A percentile compares a stretch with the other conserved stretches of the same genome.
Evolutionary conservation across 768 basidiomycete species (phyloP).

Genomic region (Pleurotus eryngii): DNA sequence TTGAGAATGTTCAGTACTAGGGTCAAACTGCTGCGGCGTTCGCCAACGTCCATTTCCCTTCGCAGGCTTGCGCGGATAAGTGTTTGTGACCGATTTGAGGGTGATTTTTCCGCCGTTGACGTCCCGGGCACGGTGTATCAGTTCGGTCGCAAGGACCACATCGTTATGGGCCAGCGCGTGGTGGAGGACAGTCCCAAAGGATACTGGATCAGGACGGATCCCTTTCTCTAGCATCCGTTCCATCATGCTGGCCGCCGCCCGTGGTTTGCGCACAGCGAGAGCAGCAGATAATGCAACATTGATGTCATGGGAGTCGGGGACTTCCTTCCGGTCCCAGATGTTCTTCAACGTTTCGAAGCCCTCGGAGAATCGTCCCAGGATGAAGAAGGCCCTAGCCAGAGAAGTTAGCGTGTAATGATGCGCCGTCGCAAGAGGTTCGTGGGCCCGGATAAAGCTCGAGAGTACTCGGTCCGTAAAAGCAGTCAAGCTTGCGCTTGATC

Average conservation of each 20-base stretch:
- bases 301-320: constrained; percentile 61
- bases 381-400: constrained; percentile 59
- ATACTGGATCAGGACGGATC: constrained; percentile 48
- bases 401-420: constrained; percentile 53
- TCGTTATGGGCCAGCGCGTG: constrained; percentile 47
- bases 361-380: constrained; percentile 43
- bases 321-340: constrained; percentile 44
- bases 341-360: constrained; percentile 47
- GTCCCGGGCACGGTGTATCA: constrained; percentile 38
- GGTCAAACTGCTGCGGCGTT: constrained; percentile 31
- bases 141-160: constrained; percentile 35
- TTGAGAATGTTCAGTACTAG: constrained; percentile 40
- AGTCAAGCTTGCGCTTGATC: constrained; percentile 9
- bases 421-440: constrained; percentile 45
- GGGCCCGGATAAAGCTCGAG: constrained; percentile 34
- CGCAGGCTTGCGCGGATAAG: constrained; percentile 42
- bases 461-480: constrained; percentile 46
- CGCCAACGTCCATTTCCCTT: constrained; percentile 18
- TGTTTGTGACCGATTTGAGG: constrained; percentile 44
- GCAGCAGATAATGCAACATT: constrained; percentile 59
- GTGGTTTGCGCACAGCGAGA: constrained; percentile 47
- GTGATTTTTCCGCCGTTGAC: constrained; percentile 34
- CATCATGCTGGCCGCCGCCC: constrained; percentile 44
- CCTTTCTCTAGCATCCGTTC: constrained; percentile 46
- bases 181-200: constrained; percentile 63